Base-by-base conservation (phyloP, 495 filamentous ascomycete species). In the Sporormia fimetaria region DNA sequence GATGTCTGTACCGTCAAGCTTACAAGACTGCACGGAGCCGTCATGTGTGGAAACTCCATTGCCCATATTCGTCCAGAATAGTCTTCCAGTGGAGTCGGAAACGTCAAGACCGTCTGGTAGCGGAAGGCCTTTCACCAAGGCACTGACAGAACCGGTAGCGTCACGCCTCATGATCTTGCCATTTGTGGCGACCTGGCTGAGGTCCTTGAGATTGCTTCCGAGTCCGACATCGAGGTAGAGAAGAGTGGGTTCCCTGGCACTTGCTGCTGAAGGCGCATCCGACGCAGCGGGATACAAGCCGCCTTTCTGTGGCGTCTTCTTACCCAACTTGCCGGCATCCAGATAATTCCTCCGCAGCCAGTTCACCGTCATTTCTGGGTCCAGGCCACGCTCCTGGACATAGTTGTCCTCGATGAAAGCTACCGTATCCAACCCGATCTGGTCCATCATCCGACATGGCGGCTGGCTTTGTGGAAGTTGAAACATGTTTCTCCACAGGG, bases 61-160 rank as follows among this genome's bases (percentile, higher is more conserved):
- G 6, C 71, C 71, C 68, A 74, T 74, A 40, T 61, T 64, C n/a
- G 68, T 69, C 70, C 69, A 74, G 58, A 67, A 71, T 11, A 76
- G 58, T 0, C 59, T 55, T 15, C 59, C 60, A 0, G 39, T 53
- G 2, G 37, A 31, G 0, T 49, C 44, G 3, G 56, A 60, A 2
- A 70, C 39, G 21, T 62, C 69, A 16, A 73, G 63, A 0, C 69
- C 69, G 49, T 74, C 69, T 0, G 71, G 71, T 3, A 67, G 43
- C n/a, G 48, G 44, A 32, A 62, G 62, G 3, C 52, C 47, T 1
- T 48, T 43, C 2, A 60, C 42, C 1, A 72, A 29, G 0, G 60
- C 44, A 12, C 7, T 0, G 25, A 27, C 25, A 7, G 7, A 7
- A 27, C 25, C 25, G 7, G 25, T 7, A 12, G 25, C 7, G 7